These are phyloP conservation scores for Panaeolus papilionaceus DNA, from an alignment of 768 basidiomycete genomes.

Conservation along the genomic window DNA sequence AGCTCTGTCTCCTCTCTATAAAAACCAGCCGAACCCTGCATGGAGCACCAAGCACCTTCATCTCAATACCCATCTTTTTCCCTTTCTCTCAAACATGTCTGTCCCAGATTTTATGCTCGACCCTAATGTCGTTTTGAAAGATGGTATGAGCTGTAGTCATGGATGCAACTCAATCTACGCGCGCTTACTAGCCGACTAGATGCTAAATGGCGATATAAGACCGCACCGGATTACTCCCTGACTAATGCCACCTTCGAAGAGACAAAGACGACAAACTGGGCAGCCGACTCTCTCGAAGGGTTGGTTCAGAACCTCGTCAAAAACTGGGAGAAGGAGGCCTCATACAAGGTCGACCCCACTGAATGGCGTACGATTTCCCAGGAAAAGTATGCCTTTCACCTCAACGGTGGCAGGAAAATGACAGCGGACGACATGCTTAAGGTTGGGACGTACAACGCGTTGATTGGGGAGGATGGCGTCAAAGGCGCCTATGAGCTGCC, in stretches of 20 bases:
- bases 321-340: slow-evolving; percentile 26
- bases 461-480: slow-evolving; percentile 20
- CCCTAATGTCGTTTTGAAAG: slow-evolving; percentile 23
- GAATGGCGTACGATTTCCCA: slow-evolving; percentile 24
- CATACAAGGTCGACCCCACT: slow-evolving; percentile 19
- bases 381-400: slow-evolving; percentile 20
- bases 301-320: slow-evolving; percentile 25
- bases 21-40: background rate
- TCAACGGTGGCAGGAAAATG: slow-evolving; percentile 20
- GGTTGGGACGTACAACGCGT: slow-evolving; percentile 21
- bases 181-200: slow-evolving; percentile 1
- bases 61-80: background rate
- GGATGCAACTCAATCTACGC: too few species aligned
- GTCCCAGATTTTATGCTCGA: slow-evolving; percentile 23
- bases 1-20: background rate
- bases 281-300: slow-evolving; percentile 18
- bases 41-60: background rate
- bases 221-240: slow-evolving; percentile 16
- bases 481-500: slow-evolving; percentile 21
- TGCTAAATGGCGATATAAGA: slow-evolving; percentile 20
- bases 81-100: slow-evolving; percentile 31
- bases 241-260: slow-evolving; percentile 20
- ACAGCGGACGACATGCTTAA: slow-evolving; percentile 21
- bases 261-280: slow-evolving; percentile 22
- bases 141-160: slow-evolving; percentile 10